Percentiles rank a stretch among this genome's conserved stretches.
phyloP scores from a whole-genome alignment of 768 basidiomycete genomes.

The Austroboletus eburneus region DNA sequence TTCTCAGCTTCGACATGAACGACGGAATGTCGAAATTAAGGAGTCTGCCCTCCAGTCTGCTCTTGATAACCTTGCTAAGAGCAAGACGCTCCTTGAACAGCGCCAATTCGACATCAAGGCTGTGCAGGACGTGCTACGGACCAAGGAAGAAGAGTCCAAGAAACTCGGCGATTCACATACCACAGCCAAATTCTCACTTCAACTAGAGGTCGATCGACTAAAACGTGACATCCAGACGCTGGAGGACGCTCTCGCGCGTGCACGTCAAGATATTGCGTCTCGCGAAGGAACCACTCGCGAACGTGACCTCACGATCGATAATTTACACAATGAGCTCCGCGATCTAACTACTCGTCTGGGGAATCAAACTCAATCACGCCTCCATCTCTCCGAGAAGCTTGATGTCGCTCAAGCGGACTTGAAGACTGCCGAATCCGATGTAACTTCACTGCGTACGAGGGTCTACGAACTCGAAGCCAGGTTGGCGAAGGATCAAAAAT shows the following conservation, averaged over 20 bases:
- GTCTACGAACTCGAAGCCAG: constrained; percentile 75
- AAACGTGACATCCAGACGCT: constrained; percentile 78
- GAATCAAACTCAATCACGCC: constrained; percentile 78
- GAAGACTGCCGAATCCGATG: constrained; percentile 67
- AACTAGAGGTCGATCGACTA: constrained; percentile 84
- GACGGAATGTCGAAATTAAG: constrained; percentile 64
- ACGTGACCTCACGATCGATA: constrained; percentile 69
- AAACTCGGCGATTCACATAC: constrained; percentile 81
- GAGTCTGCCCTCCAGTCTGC: constrained; percentile 63
- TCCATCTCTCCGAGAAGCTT: constrained; percentile 89
- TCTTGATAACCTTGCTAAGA: constrained; percentile 57
- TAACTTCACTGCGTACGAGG: constrained; percentile 52
- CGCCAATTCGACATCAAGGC: constrained; percentile 73
- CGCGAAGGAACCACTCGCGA: constrained; percentile 63
- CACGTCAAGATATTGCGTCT: constrained; percentile 64
- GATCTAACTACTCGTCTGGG: constrained; percentile 79
- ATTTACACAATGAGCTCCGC: constrained; percentile 72
- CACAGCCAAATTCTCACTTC: constrained; percentile 77
- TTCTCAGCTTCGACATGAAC: constrained; percentile 53
- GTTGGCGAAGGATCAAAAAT: constrained; percentile 77
- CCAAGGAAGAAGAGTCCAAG: constrained; percentile 72
- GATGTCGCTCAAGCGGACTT: constrained; percentile 61
- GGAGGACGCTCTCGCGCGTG: constrained; percentile 73
- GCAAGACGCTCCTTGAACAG: constrained; percentile 59
- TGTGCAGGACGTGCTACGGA: constrained; percentile 68